phyloP scores from a whole-genome alignment of 129 eudicot genomes.

The Glebionis coronaria region DNA sequence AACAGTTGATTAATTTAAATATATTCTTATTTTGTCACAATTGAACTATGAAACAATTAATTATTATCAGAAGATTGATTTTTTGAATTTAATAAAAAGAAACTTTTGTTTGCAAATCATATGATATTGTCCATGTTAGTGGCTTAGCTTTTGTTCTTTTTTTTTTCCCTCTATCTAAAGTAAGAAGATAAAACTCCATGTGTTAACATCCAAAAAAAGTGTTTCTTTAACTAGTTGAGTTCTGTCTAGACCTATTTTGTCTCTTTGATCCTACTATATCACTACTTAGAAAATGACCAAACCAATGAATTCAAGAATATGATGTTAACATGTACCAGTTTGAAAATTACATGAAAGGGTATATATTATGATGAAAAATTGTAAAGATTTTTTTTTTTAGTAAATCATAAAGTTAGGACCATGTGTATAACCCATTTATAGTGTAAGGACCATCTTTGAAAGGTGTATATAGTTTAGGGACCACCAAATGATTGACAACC shows the following conservation, averaged over 20 bases:
- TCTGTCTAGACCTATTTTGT: conserved; percentile 2
- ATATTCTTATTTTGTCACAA: background rate
- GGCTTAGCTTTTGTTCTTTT: conserved; percentile 6
- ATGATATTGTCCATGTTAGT: conserved; percentile 5
- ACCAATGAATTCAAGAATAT: background rate
- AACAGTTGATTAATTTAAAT: too few species aligned
- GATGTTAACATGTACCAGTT: background rate
- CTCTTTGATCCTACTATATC: background rate
- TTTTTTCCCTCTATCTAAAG: conserved; percentile 5
- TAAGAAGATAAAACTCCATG: conserved; percentile 3
- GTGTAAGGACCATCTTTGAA: conserved; percentile 27
- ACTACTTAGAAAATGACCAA: conserved; percentile 15
- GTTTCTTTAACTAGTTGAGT: background rate
- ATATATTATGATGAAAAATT: conserved; percentile 17
- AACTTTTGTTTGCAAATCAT: conserved; percentile 13
- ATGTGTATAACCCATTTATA: conserved; percentile 16
- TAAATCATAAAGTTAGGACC: conserved; percentile 12
- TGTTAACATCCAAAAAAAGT: background rate
- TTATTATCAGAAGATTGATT: background rate
- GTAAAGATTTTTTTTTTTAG: background rate
- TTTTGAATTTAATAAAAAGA: background rate
- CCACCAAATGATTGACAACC: conserved; percentile 35
- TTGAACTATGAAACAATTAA: background rate
- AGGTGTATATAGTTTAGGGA: conserved; percentile 20
- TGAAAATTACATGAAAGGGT: conserved; percentile 1